Base-by-base conservation (phyloP, 2,329 filamentous ascomycete genomes). In the Sporothrix brunneoviolacea region DNA sequence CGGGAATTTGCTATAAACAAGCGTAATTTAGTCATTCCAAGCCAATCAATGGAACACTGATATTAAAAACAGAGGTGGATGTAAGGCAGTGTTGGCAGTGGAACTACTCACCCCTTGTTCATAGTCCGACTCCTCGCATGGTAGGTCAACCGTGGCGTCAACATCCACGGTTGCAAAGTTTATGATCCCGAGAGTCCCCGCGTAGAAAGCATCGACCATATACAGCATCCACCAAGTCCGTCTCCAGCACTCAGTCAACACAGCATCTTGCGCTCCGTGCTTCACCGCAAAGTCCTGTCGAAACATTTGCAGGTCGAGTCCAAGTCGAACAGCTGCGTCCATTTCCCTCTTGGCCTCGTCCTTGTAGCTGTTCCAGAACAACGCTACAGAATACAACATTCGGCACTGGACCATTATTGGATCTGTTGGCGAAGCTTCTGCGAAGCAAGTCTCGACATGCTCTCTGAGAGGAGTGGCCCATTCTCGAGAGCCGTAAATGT, bases 171-270 rank as follows among this genome's bases (percentile, higher is more conserved):
- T 59, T 1, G 58, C 54, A 13, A 69, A 65, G 0, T 55, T 59
- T 42, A 59, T 56, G 0, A 50, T 58, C 0, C 65, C 59, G 21
- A 61, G 30, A 0, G 65, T 69, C 1, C 60, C 65, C 0, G 62
- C 61, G 9, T 65, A 65, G n/a, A 60, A 64, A 0, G 76, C 79
- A 61, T 87, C 84, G 1, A 80, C 67, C 6, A 79, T 72, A 58
- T 77, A 85, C 35, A 88, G 61, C 59, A 80, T 77, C 84, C 84
- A 88, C 84, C 84, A 88, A 1, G 83, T 88, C 37, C 84, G 72
- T 44, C 84, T 74, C 70, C 81, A 75, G 55, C 74, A 79, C 59
- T 88, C 84, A 35, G 76, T 73, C 18, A 70, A 42, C 0, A 68
- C 57, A 1, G 71, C 63, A 50, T 82, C 72, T 2, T 71, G 70